phyloP scores from a whole-genome alignment of 768 basidiomycete species.

The Hemileccinum rubropunctum region DNA sequence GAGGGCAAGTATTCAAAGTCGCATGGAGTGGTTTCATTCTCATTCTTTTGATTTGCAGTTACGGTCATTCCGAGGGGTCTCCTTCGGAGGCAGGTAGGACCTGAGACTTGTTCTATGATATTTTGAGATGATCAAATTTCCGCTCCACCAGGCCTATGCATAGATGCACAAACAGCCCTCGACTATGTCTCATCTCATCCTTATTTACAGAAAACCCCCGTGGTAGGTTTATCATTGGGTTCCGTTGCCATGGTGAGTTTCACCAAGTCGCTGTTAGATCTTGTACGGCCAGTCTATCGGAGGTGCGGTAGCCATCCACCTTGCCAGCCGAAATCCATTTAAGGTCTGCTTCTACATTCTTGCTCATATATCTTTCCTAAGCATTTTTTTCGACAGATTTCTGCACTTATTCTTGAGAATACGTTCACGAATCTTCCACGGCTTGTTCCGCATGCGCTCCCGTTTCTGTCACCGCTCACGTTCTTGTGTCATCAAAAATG shows the following conservation, averaged over 20 bases:
- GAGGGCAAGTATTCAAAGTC: constrained; percentile 57
- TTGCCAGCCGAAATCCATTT: constrained; percentile 72
- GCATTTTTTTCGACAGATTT: constrained; percentile 45
- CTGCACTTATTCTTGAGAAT: constrained; percentile 86
- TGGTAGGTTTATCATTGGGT: constrained; percentile 44
- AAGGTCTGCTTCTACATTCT: constrained; percentile 41
- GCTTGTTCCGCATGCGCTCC: constrained; percentile 79
- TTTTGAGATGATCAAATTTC: background rate
- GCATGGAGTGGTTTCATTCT: background rate
- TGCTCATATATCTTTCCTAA: background rate
- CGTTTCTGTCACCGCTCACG: constrained; percentile 66
- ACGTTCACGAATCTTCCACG: constrained; percentile 85
- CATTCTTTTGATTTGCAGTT: constrained; percentile 43
- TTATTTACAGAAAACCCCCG: constrained; percentile 57
- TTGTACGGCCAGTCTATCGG: constrained; percentile 88
- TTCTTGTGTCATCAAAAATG: constrained; percentile 87
- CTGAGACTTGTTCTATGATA: background rate
- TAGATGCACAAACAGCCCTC: constrained; percentile 82
- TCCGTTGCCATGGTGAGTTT: background rate
- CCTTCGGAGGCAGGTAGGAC: constrained; percentile 77
- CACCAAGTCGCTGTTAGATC: constrained; percentile 40
- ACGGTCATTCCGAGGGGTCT: constrained; percentile 83
- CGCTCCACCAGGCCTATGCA: constrained; percentile 55
- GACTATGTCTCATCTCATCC: constrained; percentile 70
- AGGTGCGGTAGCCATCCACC: constrained; percentile 88